Evolutionary conservation across 129 eudicot genomes (phyloP).

Genomic region (Helianthus annuus): HanXRQr2.0-SUNRISE NC_035441.2:126723515-126724014

Average conservation of each 20-base stretch:
- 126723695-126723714: neutral
- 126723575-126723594: neutral
- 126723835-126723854: constrained; percentile 22
- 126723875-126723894: constrained; percentile 38
- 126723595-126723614: too few relatives aligned
- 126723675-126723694: neutral
- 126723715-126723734: neutral
- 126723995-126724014: constrained; percentile 43
- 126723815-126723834: constrained; percentile 39
- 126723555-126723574: neutral
- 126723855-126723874: constrained; percentile 18
- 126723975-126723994: neutral
- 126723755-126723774: constrained; percentile 23
- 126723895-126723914: neutral
- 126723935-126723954: neutral
- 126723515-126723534: neutral
- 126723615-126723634: too few relatives aligned
- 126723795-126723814: constrained; percentile 25
- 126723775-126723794: constrained; percentile 4
- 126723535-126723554: neutral
- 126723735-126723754: neutral
- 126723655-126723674: neutral
- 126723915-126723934: neutral
- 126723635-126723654: too few relatives aligned
- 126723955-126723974: neutral